Evolutionary conservation across 768 basidiomycete species (phyloP).

Genomic region (Leccinum variicolor): DNA sequence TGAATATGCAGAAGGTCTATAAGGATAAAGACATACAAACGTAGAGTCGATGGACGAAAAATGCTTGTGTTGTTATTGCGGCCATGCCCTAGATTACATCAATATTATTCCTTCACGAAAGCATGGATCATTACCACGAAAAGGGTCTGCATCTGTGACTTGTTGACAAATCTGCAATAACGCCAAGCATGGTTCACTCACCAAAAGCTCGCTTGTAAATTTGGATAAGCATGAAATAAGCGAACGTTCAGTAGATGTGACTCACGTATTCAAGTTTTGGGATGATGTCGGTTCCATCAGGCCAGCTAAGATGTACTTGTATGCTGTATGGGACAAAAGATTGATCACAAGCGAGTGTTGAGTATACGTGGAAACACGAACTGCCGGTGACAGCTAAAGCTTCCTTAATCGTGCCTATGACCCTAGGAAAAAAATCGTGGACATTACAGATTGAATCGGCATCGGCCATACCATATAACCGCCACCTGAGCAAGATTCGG

Average conservation of each 20-base stretch:
- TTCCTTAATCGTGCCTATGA: neutral
- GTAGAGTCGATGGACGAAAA: slow-evolving; percentile 1
- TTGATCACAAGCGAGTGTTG: neutral
- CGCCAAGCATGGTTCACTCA: neutral
- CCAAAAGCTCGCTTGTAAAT: neutral
- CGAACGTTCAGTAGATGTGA: neutral
- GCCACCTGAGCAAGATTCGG: neutral
- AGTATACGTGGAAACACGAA: neutral
- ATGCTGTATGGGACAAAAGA: neutral
- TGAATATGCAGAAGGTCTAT: neutral
- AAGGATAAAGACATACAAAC: neutral
- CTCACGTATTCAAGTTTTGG: neutral
- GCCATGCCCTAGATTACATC: neutral
- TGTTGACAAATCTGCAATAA: neutral
- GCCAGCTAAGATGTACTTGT: neutral
- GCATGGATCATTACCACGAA: neutral
- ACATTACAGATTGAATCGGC: neutral
- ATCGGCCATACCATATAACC: neutral
- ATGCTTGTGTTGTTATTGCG: neutral
- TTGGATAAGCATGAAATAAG: neutral
- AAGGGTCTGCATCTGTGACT: neutral
- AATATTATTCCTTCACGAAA: neutral
- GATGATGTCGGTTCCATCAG: neutral
- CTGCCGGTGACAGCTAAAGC: neutral
- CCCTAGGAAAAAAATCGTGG: neutral